Conservation (phyloP, 495 filamentous ascomycete genomes). For the Penicillium manginii region DNA sequence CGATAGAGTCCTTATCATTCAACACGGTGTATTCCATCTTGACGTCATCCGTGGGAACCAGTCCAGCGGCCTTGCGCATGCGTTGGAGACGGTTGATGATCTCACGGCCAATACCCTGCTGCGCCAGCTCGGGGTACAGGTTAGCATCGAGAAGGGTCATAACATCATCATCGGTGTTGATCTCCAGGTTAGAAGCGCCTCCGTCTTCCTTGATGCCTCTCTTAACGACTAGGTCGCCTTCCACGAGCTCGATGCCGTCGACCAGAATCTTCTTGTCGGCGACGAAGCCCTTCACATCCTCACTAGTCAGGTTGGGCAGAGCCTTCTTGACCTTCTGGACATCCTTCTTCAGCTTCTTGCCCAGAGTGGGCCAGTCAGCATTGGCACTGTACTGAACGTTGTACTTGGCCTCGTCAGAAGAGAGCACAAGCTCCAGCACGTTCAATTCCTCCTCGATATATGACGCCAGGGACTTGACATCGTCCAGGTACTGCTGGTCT, state of each 20-base stretch:
- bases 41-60: constrained; percentile 81
- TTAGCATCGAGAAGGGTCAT: constrained; percentile 79
- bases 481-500: constrained; percentile 80
- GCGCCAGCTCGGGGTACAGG: constrained; percentile 71
- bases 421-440: constrained; percentile 80
- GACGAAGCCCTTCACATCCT: constrained; percentile 77
- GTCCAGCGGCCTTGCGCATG: constrained; percentile 79
- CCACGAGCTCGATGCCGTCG: constrained; percentile 78
- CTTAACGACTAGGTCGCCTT: constrained; percentile 83
- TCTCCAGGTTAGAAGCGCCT: constrained; percentile 71
- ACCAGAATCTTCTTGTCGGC: constrained; percentile 71
- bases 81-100: constrained; percentile 83
- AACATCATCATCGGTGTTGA: constrained; percentile 82
- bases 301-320: constrained; percentile 74
- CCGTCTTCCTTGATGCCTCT: constrained; percentile 73
- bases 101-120: constrained; percentile 78
- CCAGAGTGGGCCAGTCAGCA: constrained; percentile 91
- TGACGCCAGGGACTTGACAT: constrained; percentile 78
- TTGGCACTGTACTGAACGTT: constrained; percentile 85
- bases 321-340: constrained; percentile 88
- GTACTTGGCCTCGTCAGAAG: constrained; percentile 86
- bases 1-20: constrained; percentile 75
- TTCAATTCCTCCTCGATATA: constrained; percentile 94
- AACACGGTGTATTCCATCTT: constrained; percentile 82
- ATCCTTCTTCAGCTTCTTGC: constrained; percentile 97